Conservation (phyloP, 257 asterid genomes). For the Ehretia macrophylla region DNA sequence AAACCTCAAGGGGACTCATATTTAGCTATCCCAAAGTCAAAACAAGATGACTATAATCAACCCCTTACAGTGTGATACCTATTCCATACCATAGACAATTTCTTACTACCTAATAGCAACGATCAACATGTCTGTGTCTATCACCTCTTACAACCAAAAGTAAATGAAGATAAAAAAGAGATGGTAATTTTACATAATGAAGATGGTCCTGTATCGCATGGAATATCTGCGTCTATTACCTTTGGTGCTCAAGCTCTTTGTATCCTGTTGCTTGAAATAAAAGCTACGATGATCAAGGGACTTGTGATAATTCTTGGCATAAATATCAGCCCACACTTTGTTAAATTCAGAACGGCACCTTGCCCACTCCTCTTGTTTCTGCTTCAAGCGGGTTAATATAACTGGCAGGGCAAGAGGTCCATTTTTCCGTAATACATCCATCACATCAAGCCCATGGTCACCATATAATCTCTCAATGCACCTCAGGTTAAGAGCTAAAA, state of each 20-base stretch:
- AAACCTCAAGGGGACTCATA: neutral
- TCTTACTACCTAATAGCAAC: too few relatives aligned
- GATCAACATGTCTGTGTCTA: too few relatives aligned
- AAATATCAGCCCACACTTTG: conserved; percentile 96
- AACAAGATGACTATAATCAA: too few relatives aligned
- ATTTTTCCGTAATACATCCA: conserved; percentile 84
- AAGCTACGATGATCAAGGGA: conserved; percentile 98
- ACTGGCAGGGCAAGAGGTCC: conserved; percentile 81
- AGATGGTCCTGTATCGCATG: conserved; percentile 15
- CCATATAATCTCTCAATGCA: conserved; percentile 97
- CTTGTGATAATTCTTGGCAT: conserved; percentile 83
- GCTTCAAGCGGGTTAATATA: conserved; percentile 85
- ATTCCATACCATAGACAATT: too few relatives aligned
- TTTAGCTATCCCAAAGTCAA: neutral
- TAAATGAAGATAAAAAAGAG: neutral
- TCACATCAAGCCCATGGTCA: conserved; percentile 97
- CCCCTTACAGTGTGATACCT: too few relatives aligned
- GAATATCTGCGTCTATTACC: conserved; percentile 46
- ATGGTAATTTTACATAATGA: conserved; percentile 10
- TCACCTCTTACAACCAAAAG: too few relatives aligned
- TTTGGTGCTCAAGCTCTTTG: conserved; percentile 83
- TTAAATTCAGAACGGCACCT: conserved; percentile 88
- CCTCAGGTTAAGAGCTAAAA: conserved; percentile 74
- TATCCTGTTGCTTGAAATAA: conserved; percentile 95
- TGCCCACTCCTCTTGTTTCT: conserved; percentile 96